Percentiles rank a stretch among this genome's conserved stretches.
Conservation (phyloP, 78 protist species). For the Tieghemostelium lacteum region DNA sequence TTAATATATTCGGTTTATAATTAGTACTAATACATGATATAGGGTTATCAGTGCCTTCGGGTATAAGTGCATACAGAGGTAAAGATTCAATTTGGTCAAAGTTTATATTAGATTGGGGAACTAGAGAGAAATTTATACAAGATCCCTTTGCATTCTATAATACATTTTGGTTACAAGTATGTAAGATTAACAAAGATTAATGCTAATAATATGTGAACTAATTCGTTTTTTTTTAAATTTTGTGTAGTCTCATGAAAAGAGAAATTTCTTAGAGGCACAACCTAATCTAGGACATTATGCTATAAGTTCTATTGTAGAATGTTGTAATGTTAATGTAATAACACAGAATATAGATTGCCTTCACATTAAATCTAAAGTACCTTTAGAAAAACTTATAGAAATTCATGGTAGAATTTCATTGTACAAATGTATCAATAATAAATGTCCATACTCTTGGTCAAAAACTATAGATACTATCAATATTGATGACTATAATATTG, state of each 20-base stretch:
- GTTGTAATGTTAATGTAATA: conserved; percentile 27
- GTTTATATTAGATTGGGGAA: conserved; percentile 58
- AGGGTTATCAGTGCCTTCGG: conserved; percentile 6
- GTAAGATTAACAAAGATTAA: background rate
- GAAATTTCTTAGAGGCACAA: conserved; percentile 59
- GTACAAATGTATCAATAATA: conserved; percentile 66
- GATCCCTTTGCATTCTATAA: conserved; percentile 36
- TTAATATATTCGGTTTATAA: background rate
- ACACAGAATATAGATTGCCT: conserved; percentile 79
- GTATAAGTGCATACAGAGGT: conserved; percentile 41
- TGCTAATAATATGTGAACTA: background rate
- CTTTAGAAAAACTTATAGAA: conserved; percentile 36
- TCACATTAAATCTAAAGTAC: conserved; percentile 39
- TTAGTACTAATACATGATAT: background rate
- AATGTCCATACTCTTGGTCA: conserved; percentile 28
- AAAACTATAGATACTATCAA: conserved; percentile 32
- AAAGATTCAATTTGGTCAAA: conserved; percentile 50
- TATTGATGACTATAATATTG: conserved; percentile 37
- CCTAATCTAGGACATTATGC: conserved; percentile 78
- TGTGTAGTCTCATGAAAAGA: conserved; percentile 69
- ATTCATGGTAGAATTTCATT: conserved; percentile 75
- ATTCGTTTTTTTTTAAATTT: no score
- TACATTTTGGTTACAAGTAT: conserved; percentile 14
- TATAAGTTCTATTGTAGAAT: conserved; percentile 24
- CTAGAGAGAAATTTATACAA: conserved; percentile 67